phyloP scores from a whole-genome alignment of 192 early-diverging fungal genomes.

The Coemansia sp. region DNA sequence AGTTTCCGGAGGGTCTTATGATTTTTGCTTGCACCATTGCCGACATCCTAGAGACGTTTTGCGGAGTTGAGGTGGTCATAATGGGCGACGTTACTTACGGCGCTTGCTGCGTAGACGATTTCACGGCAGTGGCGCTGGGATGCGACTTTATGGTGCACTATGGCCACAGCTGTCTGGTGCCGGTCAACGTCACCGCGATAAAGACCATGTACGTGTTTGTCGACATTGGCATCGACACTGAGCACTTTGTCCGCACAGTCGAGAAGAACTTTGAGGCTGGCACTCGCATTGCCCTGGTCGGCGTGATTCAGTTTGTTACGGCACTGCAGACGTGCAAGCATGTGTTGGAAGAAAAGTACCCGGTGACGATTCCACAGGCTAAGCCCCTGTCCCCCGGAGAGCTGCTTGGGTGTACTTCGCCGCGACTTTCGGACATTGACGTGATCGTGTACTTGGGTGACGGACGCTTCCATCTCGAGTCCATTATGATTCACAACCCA shows the following conservation, averaged over 20 bases:
- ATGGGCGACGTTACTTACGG: conserved; percentile 99
- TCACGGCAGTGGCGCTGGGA: conserved; percentile 82
- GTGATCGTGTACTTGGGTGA: conserved; percentile 86
- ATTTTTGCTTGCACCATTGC: conserved; percentile 91
- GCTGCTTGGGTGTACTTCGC: conserved; percentile 93
- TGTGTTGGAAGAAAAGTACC: conserved; percentile 56
- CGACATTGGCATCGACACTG: conserved; percentile 91
- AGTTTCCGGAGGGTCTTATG: conserved; percentile 95
- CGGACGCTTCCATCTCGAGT: conserved; percentile 96
- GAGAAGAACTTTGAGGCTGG: conserved; percentile 79
- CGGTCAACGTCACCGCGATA: conserved; percentile 89
- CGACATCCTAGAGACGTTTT: conserved; percentile 82
- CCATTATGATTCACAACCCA: conserved; percentile 98
- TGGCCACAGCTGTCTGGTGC: conserved; percentile 96
- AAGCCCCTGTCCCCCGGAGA: conserved; percentile 96
- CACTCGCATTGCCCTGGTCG: conserved; percentile 75
- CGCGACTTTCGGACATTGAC: conserved; percentile 72
- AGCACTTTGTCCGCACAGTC: conserved; percentile 91
- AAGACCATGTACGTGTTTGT: conserved; percentile 99
- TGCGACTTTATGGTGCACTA: conserved; percentile 99
- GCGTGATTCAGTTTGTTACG: conserved; percentile 92
- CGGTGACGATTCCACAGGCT: conserved; percentile 80
- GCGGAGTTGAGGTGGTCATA: conserved; percentile 84
- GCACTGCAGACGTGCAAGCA: conserved; percentile 69
- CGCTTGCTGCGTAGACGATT: conserved; percentile 98